These are phyloP conservation scores for Nannochloris sp. DNA, from an alignment of 139 green algal species.

Conservation along the genomic window DNA sequence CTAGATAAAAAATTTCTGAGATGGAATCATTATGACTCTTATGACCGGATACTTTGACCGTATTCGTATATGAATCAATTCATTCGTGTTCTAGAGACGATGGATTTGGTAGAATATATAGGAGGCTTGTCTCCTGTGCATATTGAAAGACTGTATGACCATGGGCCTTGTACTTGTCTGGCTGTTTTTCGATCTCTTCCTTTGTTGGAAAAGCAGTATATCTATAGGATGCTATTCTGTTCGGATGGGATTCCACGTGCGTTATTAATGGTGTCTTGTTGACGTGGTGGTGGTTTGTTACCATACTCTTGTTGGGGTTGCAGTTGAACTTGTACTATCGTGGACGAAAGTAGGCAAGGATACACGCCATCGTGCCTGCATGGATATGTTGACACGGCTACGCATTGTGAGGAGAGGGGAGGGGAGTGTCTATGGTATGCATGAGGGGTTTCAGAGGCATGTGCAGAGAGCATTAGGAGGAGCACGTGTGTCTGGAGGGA, in stretches of 20 bases:
- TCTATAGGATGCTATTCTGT: conserved; percentile 51
- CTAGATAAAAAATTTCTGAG: no score
- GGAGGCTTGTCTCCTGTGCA: conserved; percentile 23
- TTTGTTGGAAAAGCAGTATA: conserved; percentile 54
- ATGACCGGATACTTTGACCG: no score
- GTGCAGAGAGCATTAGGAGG: conserved; percentile 27
- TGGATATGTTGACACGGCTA: not conserved
- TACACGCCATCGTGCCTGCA: not conserved
- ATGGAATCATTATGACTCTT: no score
- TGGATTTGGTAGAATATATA: conserved; percentile 48
- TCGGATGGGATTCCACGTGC: no score
- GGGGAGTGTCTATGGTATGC: conserved; percentile 9
- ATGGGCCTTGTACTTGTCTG: conserved; percentile 50
- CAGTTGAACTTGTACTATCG: not conserved
- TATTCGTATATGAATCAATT: no score
- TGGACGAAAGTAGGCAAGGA: not conserved
- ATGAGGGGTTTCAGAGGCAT: conserved; percentile 35
- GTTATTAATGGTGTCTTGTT: not conserved
- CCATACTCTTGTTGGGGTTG: not conserved
- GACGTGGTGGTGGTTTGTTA: not conserved
- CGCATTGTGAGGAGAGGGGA: not conserved
- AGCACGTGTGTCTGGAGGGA: not conserved
- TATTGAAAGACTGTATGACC: conserved; percentile 39
- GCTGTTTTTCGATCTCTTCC: conserved; percentile 65
- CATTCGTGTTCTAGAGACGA: not conserved